Percentiles rank a stretch among this genome's conserved stretches.
Conservation (phyloP, 768 basidiomycete genomes). For the Tricholoma matsutake region DNA sequence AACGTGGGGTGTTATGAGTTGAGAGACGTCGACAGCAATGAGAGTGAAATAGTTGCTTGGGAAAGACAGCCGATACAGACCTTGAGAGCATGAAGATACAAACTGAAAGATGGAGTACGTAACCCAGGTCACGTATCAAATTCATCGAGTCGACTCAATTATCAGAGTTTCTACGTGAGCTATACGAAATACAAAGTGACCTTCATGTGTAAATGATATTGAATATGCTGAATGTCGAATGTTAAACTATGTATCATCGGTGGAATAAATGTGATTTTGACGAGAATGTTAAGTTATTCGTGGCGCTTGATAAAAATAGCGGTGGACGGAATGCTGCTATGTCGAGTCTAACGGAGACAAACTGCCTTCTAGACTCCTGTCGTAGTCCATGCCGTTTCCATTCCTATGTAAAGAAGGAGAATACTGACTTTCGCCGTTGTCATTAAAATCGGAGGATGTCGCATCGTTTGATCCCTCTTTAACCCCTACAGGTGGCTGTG, state of each 20-base stretch:
- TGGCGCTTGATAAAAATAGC: background rate
- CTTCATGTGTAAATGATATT: background rate
- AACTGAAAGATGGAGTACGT: background rate
- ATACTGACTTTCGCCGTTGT: constrained; percentile 8
- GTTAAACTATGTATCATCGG: constrained; percentile 3
- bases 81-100: constrained; percentile 44
- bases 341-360: constrained; percentile 38
- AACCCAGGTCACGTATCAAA: background rate
- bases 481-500: constrained; percentile 18
- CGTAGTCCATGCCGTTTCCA: constrained; percentile 22
- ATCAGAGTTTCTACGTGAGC: background rate
- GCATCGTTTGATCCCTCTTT: constrained; percentile 15
- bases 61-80: constrained; percentile 40
- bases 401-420: constrained; percentile 6
- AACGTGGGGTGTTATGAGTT: background rate
- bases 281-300: background rate
- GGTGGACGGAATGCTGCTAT: constrained; percentile 22
- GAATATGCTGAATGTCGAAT: constrained; percentile 8
- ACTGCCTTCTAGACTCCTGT: constrained; percentile 38
- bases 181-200: background rate
- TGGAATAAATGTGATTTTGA: background rate
- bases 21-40: constrained; percentile 12
- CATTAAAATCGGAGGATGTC: constrained; percentile 8
- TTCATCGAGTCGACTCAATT: too few relatives aligned
- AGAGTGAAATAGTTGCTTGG: constrained; percentile 29